Base-by-base conservation (phyloP, 306 rosid genomes). In the Purshia tridentata region DNA sequence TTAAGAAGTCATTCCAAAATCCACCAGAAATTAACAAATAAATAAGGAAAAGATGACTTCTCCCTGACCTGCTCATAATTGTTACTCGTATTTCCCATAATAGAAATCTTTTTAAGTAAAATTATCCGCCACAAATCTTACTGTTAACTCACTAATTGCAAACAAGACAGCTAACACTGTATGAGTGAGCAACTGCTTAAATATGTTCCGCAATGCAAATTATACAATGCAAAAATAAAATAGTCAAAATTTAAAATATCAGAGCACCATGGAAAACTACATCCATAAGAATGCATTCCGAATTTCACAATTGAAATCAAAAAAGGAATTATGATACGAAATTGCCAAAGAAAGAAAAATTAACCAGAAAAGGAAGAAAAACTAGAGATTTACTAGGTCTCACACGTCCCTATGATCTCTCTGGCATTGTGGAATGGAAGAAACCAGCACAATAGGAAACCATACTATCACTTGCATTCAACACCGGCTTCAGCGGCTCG, bases 401-500 rank as follows among this genome's bases (percentile, higher is more conserved):
- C 81, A 67, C 80, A n/a, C n/a, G n/a, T n/a, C n/a, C 79, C 76
- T 68, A 42, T 66, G 73, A 78, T 66, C 49, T 55, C 55, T 73
- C 74, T 44, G 71, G 75, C 67, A 67, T 66, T 37, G 70, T 68
- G 80, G 65, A 79, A 73, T 70, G 86, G 69, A 76, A 65, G 89
- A 73, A 81, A 55, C 76, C 83, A 73, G 68, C n/a, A 40, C 73
- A 64, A 73, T 67, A 82, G 47, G 81, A 47, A 61, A 68, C 69
- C 79, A 77, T 23, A 8, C 15, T 48, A 76, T 88, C 81, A 89
- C 83, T 85, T 89, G 93, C 98, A 92, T 81, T 90, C 93, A 72
- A 92, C 96, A 68, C 89, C 98, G 8, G 93, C 94, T 81, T 92
- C 98, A 29, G 98, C 98, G 69, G 96, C 96, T 54, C 96, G 85